Base-by-base conservation (phyloP, 2,329 filamentous ascomycete species). In the Monilinia fructicola region DNA sequence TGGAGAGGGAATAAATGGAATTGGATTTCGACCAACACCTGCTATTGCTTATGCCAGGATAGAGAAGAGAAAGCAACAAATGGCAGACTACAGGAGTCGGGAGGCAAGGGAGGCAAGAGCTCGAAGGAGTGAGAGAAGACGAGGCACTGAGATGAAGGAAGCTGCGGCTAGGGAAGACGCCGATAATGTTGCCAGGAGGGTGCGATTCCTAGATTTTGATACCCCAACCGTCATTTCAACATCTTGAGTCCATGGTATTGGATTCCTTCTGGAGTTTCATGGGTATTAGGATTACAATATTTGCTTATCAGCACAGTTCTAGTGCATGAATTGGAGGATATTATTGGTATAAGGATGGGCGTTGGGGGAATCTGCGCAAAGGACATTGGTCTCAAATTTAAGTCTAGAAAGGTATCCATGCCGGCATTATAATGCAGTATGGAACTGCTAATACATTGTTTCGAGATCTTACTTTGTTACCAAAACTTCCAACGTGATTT, bases 1-100 rank as follows among this genome's bases (percentile, higher is more conserved):
- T 73, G 87, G 87, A 61, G 85, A 83, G 4, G 87, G 87, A 28
- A 85, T 90, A 73, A 89, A 90, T 74, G 87, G 87, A 6, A 85
- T 90, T 68, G 87, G 87, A 0, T 90, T 89, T 77, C 85, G 82
- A 71, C 87, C 87, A 2, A 88, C 86, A 0, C 81, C 86, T 7
- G 85, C 85, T 26, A 79, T 88, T 54, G 86, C 86, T 9, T 82
- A 85, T 66, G 82, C 83, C 5, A 81, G 87, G 23, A 79, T 82
- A 2, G 80, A 84, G 76, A 86, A 84, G 73, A 80, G 87, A 52
- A 81, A 81, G 66, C 83, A 86, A 75, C 87, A 89, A 75, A 81
- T 90, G 72, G 82, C 82, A 12, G 86, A 87, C 55, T 90, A 89
- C 74, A 82, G 79, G 70, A 85, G 82, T 71, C 81, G 87, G 28